These are phyloP conservation scores for Termitomyces sp. DNA, from an alignment of 768 basidiomycete species.

Conservation along the genomic window DNA sequence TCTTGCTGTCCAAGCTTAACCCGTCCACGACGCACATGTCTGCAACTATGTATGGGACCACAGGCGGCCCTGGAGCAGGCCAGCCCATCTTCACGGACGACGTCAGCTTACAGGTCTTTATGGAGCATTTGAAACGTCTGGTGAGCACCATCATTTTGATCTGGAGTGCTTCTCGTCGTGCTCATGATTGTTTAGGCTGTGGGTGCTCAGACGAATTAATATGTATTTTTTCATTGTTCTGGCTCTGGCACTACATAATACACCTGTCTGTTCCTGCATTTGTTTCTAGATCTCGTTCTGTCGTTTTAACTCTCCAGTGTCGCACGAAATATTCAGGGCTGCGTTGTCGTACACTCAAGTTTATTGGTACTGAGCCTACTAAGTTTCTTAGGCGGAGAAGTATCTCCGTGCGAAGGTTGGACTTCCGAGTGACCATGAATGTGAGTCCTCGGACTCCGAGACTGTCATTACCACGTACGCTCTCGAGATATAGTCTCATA, in stretches of 20 bases:
- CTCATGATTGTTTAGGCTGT: conserved; percentile 40
- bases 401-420: not conserved
- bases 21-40: conserved; percentile 98
- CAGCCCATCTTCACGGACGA: conserved; percentile 99
- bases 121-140: conserved; percentile 94
- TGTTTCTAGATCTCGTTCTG: conserved; percentile 12
- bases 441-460: no score
- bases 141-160: conserved; percentile 34
- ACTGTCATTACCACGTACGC: no score
- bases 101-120: conserved; percentile 95
- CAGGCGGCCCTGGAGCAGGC: conserved; percentile 59
- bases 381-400: not conserved
- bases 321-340: conserved; percentile 6
- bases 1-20: conserved; percentile 93
- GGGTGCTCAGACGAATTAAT: conserved; percentile 61
- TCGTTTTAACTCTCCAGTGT: conserved; percentile 1
- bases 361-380: not conserved
- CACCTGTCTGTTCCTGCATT: conserved; percentile 1
- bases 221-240: conserved; percentile 4
- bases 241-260: not conserved
- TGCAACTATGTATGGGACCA: conserved; percentile 81
- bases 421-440: no score
- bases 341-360: not conserved
- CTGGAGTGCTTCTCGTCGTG: not conserved
- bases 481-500: no score